Base-by-base conservation (phyloP, 2,329 filamentous ascomycete species). In the Phoma sp. region DNA sequence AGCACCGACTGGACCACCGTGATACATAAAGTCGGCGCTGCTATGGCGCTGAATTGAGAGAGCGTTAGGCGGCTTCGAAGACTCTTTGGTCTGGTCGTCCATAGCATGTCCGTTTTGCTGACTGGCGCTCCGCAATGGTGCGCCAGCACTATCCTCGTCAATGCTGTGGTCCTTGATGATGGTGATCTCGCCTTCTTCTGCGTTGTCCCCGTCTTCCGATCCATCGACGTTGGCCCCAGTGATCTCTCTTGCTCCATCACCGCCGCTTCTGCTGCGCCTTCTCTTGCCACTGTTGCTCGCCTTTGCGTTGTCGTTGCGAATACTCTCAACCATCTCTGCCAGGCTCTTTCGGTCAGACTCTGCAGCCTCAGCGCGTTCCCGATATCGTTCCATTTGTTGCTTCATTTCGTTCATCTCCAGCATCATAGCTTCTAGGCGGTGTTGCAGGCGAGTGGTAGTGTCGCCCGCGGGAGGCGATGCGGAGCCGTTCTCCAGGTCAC, bases 281-380 rank as follows among this genome's bases (percentile, higher is more conserved):
- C 65, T 66, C 38, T 63, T 64, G 22, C 70, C 70, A 56, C 72
- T 68, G 48, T 53, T 60, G 32, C 64, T 77, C 3, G 76, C 76
- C n/a, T 75, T 79, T 29, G 75, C 77, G 64, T 87, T 86, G 64
- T 92, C 87, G 65, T 81, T 82, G 48, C 92, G 86, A 51, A 97
- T 89, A 62, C 89, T 88, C 65, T 91, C 82, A 12, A 97, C 88
- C 91, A 98, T 95, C 71, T 96, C 91, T 1, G 90, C 88, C 39
- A 99, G 78, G 1, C 88, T 89, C 73, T 89, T 88, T 50, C 89
- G 87, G 49, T 96, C 92, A 8, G 84, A 79, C 72, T 98, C 94
- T 3, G 92, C 93, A 55, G 80, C 83, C 73, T 96, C 90, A 8
- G 92, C 92, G 27, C 91, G 87, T 51, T 85, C 80, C 67, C 88